phyloP scores from a whole-genome alignment of 331 rosid species.

The Telfairia occidentalis region DNA sequence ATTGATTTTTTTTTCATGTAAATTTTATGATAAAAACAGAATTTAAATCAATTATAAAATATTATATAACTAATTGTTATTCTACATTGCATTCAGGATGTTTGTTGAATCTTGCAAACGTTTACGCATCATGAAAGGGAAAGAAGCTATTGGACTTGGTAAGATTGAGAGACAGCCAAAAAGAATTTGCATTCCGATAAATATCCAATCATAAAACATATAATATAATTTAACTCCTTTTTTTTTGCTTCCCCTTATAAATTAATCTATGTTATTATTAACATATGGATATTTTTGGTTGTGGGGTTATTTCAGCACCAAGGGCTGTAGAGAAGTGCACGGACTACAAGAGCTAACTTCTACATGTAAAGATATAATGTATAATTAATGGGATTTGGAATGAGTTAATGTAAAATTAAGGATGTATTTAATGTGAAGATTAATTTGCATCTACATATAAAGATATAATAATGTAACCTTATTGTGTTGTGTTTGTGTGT shows the following conservation, averaged over 20 bases:
- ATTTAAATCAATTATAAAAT: background rate
- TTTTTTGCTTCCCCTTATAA: background rate
- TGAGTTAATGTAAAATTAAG: background rate
- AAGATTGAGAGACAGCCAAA: too few species aligned
- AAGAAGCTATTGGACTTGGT: slow-evolving; percentile 95
- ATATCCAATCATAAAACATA: background rate
- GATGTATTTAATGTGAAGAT: background rate
- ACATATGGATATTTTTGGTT: background rate
- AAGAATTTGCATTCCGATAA: too few species aligned
- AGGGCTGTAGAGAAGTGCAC: slow-evolving; percentile 78
- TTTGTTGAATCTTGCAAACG: slow-evolving; percentile 95
- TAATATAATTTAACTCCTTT: background rate
- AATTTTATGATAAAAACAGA: too few species aligned
- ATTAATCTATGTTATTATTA: background rate
- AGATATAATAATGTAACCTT: background rate
- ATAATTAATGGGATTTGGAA: background rate
- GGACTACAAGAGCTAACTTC: slow-evolving; percentile 21
- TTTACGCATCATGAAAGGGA: slow-evolving; percentile 88
- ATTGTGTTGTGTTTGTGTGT: background rate
- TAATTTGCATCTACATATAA: background rate
- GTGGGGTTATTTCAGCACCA: slow-evolving; percentile 58
- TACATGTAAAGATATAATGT: too few species aligned
- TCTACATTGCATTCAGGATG: slow-evolving; percentile 44
- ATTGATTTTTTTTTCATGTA: too few species aligned
- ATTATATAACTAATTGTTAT: background rate